Percentiles rank a stretch among this genome's conserved stretches.
Evolutionary conservation across 768 basidiomycete species (phyloP).

Genomic region (Stropharia rugosoannulata): DNA sequence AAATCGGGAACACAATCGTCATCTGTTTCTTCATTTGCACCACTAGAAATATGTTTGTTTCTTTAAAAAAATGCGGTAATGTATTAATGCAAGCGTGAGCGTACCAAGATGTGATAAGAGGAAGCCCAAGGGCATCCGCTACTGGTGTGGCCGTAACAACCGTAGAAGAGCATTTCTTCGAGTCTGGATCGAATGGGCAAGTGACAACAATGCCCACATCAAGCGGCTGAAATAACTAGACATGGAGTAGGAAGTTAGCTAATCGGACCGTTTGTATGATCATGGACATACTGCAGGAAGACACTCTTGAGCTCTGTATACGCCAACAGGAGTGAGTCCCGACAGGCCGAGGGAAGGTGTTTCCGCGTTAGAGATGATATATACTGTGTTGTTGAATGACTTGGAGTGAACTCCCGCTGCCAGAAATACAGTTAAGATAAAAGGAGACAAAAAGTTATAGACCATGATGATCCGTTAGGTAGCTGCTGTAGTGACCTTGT

Average conservation of each 20-base stretch:
- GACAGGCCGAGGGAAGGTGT: conserved; percentile 19
- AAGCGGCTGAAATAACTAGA: conserved; percentile 13
- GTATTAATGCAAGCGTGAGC: not conserved
- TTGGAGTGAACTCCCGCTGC: conserved; percentile 4
- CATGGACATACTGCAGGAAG: conserved; percentile 16
- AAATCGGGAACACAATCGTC: conserved; percentile 23
- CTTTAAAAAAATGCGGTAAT: not conserved
- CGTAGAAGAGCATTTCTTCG: conserved; percentile 18
- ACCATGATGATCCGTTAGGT: not conserved
- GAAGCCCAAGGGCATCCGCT: conserved; percentile 18
- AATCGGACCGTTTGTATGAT: too few relatives aligned
- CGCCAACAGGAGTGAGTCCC: conserved; percentile 20
- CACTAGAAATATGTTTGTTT: conserved; percentile 5
- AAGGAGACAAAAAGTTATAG: not conserved
- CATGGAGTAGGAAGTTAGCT: not conserved
- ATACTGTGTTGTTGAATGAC: conserved; percentile 17
- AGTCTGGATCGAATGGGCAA: conserved; percentile 21
- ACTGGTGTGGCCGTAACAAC: conserved; percentile 20
- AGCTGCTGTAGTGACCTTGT: too few relatives aligned
- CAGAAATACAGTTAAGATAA: not conserved
- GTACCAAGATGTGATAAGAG: conserved; percentile 22
- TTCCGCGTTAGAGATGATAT: conserved; percentile 23
- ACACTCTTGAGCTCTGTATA: conserved; percentile 19
- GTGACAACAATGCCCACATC: conserved; percentile 21
- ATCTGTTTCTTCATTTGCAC: conserved; percentile 19